These are phyloP conservation scores for Daldinia sp. DNA, from an alignment of 2,329 filamentous ascomycete species.

Conservation along the genomic window DNA sequence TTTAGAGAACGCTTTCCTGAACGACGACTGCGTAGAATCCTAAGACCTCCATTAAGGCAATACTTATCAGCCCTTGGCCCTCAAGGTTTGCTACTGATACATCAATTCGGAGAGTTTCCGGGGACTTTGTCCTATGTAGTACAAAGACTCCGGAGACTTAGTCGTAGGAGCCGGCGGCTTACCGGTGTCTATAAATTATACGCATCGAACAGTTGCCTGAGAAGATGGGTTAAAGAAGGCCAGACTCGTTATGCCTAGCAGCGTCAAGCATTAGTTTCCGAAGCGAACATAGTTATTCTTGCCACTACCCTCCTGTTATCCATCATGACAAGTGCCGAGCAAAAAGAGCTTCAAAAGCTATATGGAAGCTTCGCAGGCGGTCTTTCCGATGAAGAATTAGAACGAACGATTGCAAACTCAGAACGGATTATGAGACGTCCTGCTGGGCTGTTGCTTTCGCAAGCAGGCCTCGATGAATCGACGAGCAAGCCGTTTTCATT, in stretches of 20 bases:
- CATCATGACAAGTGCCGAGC: slow-evolving; percentile 38
- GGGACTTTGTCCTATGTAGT: slow-evolving; percentile 22
- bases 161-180: not conserved
- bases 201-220: not conserved
- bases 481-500: slow-evolving; percentile 54
- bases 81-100: slow-evolving; percentile 15
- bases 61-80: not conserved
- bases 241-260: not conserved
- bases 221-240: not conserved
- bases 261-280: not conserved
- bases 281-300: not conserved
- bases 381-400: slow-evolving; percentile 36
- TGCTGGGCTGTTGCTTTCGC: slow-evolving; percentile 46
- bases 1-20: not conserved
- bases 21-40: not conserved
- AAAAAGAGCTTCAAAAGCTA: slow-evolving; percentile 43
- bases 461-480: slow-evolving; percentile 49
- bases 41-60: not conserved
- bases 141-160: not conserved
- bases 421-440: slow-evolving; percentile 45
- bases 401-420: slow-evolving; percentile 36
- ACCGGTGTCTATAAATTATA: slow-evolving; percentile 17
- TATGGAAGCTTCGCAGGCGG: slow-evolving; percentile 29
- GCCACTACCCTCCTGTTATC: not conserved
- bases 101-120: slow-evolving; percentile 39